Conservation (phyloP, 345 rosid species). For the Cochlearia excelsa region DNA sequence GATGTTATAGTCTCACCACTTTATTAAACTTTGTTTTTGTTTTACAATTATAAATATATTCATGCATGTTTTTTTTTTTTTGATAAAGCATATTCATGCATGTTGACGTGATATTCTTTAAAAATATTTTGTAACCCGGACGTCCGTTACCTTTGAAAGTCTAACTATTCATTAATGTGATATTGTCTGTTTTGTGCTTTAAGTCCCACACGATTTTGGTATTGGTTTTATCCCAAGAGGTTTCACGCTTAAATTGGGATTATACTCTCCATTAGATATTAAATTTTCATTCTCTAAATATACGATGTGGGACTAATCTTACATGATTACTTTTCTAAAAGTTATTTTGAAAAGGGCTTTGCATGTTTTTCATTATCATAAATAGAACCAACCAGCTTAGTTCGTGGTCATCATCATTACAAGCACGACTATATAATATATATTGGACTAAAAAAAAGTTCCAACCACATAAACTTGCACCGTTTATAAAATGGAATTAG, state of each 20-base stretch:
- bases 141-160: too few relatives aligned
- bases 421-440: conserved; percentile 18
- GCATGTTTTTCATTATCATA: conserved; percentile 19
- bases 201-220: too few relatives aligned
- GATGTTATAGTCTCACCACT: conserved; percentile 29
- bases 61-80: too few relatives aligned
- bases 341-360: conserved; percentile 25
- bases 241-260: too few relatives aligned
- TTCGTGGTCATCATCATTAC: conserved; percentile 31
- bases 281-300: too few relatives aligned
- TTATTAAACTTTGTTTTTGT: conserved; percentile 5
- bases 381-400: conserved; percentile 35
- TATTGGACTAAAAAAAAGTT: conserved; percentile 22
- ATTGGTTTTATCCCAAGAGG: too few relatives aligned
- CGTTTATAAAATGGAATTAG: conserved; percentile 36
- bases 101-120: conserved; percentile 20
- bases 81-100: neutral
- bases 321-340: neutral
- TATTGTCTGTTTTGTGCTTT: too few relatives aligned
- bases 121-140: too few relatives aligned
- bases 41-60: conserved; percentile 1
- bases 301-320: too few relatives aligned
- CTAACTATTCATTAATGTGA: too few relatives aligned
- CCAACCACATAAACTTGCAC: conserved; percentile 28
- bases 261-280: too few relatives aligned